These are phyloP conservation scores for Tagetes erecta DNA, from an alignment of 129 eudicot species.

Conservation along the genomic window DNA sequence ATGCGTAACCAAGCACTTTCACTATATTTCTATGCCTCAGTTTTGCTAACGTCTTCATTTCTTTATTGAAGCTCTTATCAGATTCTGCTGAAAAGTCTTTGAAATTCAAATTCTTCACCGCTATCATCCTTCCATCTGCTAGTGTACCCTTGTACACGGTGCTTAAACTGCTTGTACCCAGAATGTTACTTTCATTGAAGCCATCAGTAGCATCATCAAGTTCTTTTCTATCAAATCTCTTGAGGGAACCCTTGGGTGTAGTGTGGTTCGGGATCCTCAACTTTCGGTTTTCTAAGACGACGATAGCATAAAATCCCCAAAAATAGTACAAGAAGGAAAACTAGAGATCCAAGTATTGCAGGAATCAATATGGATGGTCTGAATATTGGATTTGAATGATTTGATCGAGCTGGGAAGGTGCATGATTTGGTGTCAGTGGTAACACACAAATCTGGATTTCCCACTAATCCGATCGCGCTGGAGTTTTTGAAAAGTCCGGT, in stretches of 20 bases:
- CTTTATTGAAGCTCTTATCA: conserved; percentile 69
- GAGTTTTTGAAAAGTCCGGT: conserved; percentile 47
- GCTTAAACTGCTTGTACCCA: conserved; percentile 75
- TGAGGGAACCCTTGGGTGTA: conserved; percentile 39
- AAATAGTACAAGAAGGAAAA: conserved; percentile 31
- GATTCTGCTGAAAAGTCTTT: conserved; percentile 56
- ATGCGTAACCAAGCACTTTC: conserved; percentile 79
- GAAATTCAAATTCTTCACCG: conserved; percentile 69
- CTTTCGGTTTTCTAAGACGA: conserved; percentile 26
- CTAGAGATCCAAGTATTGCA: conserved; percentile 44
- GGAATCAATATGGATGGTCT: conserved; percentile 43
- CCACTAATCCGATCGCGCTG: conserved; percentile 44
- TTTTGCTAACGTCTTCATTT: conserved; percentile 57
- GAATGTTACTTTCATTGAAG: conserved; percentile 55
- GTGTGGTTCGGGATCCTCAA: conserved; percentile 33
- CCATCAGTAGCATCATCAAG: conserved; percentile 55
- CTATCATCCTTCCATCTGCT: conserved; percentile 58
- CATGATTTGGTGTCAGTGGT: conserved; percentile 40
- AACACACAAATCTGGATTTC: conserved; percentile 70
- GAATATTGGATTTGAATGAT: conserved; percentile 22
- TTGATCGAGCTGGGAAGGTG: not conserved
- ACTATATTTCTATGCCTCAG: conserved; percentile 81
- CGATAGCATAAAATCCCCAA: conserved; percentile 31
- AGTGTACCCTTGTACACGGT: conserved; percentile 84
- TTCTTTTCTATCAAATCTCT: conserved; percentile 59